Conservation (phyloP, 179 eudicot genomes). For the Silene noctiflora region DNA sequence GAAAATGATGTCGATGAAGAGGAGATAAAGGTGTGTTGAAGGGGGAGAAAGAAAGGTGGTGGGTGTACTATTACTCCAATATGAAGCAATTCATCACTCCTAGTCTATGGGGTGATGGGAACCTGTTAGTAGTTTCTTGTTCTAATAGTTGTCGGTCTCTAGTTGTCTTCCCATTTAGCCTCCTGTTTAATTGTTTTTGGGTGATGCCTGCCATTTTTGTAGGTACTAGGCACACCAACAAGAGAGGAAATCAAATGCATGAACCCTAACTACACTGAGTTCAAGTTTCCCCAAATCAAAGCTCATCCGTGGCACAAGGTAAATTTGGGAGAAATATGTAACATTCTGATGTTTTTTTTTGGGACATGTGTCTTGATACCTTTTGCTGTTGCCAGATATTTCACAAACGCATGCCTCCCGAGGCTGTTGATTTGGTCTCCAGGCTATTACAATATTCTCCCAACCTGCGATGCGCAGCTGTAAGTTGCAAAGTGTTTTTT, state of each 20-base stretch:
- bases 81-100: not conserved
- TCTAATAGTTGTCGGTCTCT: not conserved
- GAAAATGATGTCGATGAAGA: not conserved
- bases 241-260: constrained; percentile 72
- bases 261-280: constrained; percentile 71
- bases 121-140: not conserved
- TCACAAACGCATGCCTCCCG: constrained; percentile 58
- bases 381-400: constrained; percentile 37
- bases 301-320: constrained; percentile 76
- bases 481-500: constrained; percentile 27
- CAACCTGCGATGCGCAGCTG: constrained; percentile 57
- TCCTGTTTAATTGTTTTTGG: not conserved
- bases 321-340: constrained; percentile 1
- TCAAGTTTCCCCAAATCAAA: constrained; percentile 62
- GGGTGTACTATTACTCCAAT: not conserved
- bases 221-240: constrained; percentile 72
- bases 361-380: not conserved
- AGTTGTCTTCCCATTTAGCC: not conserved
- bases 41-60: not conserved
- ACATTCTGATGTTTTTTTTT: not conserved
- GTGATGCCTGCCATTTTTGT: not conserved
- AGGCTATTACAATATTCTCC: constrained; percentile 61
- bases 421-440: constrained; percentile 61
- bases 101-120: not conserved
- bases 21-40: not conserved